Evolutionary conservation across 1,139 yeast genomes (phyloP), one percentile per base, ranked within the genome.

Genomic region (Nakaseomyces nivariensis): DNA sequence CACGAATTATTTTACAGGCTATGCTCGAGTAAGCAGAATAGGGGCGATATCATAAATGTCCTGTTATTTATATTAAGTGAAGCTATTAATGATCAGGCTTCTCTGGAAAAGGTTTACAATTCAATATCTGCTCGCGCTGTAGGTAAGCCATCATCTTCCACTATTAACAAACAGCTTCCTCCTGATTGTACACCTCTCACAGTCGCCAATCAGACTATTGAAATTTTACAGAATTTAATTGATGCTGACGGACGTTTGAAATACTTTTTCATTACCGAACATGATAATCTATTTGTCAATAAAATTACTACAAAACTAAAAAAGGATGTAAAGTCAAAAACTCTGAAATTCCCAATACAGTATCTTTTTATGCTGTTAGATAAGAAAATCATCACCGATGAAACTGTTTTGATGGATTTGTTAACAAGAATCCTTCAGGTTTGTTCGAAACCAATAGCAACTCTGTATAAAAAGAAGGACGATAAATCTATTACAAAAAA

Each of bases 251-350:
- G 76, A 22, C 86, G 82, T 56, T 73, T 86, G 61, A 76, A 94
- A 53, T 81, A 82, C 59, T 89, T 82, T 61, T 82, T 90, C 61
- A 72, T 90, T 52, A 80, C 85, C 5, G 96, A 88, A 57, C 96
- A 88, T 62, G 96, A 89, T 38, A 76, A 74, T 47, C 72, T 79
- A 32, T 71, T 78, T 50, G 61, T 73, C 48, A 79, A 75, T 57
- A 77, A 76, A 51, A 48, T 63, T 4, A 49, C 61, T 1, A 13
- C 54, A 6, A 63, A 67, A 50, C 59, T 61, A 33, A 65, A 69
- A 51, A 74, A 72, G 52, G 73, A 72, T 31, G 59, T 67, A 1
- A 59, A 67, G 29, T 60, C 63, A 54, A 79, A 72, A 55, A 76
- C 72, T 52, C 75, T 72, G 47, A 80, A 74, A 60, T 87, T 75